Conservation (phyloP, 1,284 basidiomycete genomes). For the Pulveroboletus sp. region DNA sequence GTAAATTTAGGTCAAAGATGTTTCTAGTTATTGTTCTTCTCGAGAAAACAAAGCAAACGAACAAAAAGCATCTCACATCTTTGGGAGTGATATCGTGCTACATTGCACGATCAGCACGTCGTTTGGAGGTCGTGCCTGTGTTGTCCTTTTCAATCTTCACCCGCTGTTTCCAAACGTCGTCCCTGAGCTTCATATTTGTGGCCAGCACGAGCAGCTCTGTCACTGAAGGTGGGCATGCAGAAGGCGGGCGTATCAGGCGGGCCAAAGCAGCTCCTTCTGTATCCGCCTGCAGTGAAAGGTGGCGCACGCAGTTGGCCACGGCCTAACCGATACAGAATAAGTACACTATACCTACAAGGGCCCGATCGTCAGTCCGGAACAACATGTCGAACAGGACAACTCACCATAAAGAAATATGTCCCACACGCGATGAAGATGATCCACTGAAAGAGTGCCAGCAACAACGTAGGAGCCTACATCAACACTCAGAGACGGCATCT, state of each 20-base stretch:
- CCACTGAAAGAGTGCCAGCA: slow-evolving; percentile 71
- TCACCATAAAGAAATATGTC: slow-evolving; percentile 84
- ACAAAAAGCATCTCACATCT: slow-evolving; percentile 9
- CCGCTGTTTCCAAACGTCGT: slow-evolving; percentile 78
- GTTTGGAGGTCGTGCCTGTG: slow-evolving; percentile 37
- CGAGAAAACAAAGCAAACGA: not conserved
- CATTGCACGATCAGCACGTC: slow-evolving; percentile 26
- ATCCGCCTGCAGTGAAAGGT: slow-evolving; percentile 50
- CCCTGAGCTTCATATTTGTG: slow-evolving; percentile 69
- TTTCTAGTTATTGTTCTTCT: too few species aligned
- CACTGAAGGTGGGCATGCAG: slow-evolving; percentile 48
- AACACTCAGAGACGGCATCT: not conserved
- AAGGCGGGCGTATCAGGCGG: slow-evolving; percentile 50
- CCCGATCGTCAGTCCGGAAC: slow-evolving; percentile 5
- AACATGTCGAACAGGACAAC: not conserved
- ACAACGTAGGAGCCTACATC: slow-evolving; percentile 65
- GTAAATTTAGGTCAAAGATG: too few species aligned
- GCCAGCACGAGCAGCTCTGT: slow-evolving; percentile 64
- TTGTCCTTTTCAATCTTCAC: slow-evolving; percentile 65
- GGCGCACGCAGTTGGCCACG: slow-evolving; percentile 63
- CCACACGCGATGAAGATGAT: slow-evolving; percentile 78
- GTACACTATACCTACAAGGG: slow-evolving; percentile 65
- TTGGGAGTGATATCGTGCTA: slow-evolving; percentile 30
- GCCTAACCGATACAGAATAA: slow-evolving; percentile 79
- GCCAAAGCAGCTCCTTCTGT: slow-evolving; percentile 49